These are phyloP conservation scores for Sicyos baderoa DNA, from an alignment of 306 rosid species.

Conservation along the genomic window DNA sequence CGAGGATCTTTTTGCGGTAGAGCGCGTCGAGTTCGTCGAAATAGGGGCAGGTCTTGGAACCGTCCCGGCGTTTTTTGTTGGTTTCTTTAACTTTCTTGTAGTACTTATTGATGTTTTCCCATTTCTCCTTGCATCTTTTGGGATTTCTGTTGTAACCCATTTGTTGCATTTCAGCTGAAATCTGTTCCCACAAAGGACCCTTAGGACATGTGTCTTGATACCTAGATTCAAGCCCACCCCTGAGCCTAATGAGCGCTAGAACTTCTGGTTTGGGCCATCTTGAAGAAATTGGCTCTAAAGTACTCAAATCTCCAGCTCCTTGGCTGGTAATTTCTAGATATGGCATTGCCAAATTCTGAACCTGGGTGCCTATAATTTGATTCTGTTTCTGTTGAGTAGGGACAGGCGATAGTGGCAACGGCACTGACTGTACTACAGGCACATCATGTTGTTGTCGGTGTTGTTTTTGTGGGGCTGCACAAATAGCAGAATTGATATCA, in stretches of 20 bases:
- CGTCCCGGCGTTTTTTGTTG: conserved; percentile 50
- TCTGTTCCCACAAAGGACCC: conserved; percentile 48
- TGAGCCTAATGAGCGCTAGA: conserved; percentile 30
- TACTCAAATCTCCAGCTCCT: conserved; percentile 17
- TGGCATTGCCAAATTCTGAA: neutral
- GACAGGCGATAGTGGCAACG: conserved; percentile 9
- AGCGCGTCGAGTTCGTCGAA: conserved; percentile 62
- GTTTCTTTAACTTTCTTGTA: conserved; percentile 76
- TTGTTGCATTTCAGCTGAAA: conserved; percentile 27
- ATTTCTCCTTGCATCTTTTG: conserved; percentile 90
- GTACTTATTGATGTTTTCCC: conserved; percentile 96
- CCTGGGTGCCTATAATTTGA: too few relatives aligned
- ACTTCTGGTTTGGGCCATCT: conserved; percentile 48
- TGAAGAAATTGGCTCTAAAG: conserved; percentile 23
- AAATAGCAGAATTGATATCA: neutral
- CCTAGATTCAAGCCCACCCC: conserved; percentile 34
- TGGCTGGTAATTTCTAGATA: neutral
- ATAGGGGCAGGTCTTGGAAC: conserved; percentile 79
- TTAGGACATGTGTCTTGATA: conserved; percentile 40
- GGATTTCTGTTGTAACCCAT: conserved; percentile 65
- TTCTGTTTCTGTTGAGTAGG: neutral
- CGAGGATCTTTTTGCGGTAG: conserved; percentile 34
- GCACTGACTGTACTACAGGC: neutral
- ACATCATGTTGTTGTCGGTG: neutral
- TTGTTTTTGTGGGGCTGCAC: conserved; percentile 7